phyloP scores from a whole-genome alignment of 1,139 yeast species.

The Debaryomyces singareniensis region DNA sequence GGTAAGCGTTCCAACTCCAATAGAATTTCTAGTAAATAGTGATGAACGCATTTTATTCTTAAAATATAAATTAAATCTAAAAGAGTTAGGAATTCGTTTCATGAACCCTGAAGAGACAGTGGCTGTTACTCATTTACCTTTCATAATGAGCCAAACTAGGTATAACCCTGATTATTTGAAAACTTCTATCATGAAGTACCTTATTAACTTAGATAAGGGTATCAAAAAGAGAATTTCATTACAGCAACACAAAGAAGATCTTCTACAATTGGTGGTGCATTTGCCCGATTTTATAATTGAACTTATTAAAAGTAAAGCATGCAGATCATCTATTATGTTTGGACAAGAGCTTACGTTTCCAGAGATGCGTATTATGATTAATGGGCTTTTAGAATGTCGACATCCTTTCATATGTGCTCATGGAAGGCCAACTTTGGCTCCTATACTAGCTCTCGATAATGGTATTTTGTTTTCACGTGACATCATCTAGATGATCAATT shows the following conservation, averaged over 20 bases:
- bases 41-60: conserved; percentile 25
- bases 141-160: conserved; percentile 16
- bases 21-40: conserved; percentile 14
- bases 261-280: conserved; percentile 13
- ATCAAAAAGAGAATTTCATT: conserved; percentile 11
- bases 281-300: conserved; percentile 48
- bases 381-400: conserved; percentile 38
- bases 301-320: conserved; percentile 55
- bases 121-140: conserved; percentile 34
- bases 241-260: conserved; percentile 6
- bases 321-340: conserved; percentile 68
- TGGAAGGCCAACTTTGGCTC: conserved; percentile 73
- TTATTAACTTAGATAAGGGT: conserved; percentile 30
- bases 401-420: conserved; percentile 83
- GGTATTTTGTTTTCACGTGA: too few species aligned
- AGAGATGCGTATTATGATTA: conserved; percentile 43
- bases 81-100: conserved; percentile 29
- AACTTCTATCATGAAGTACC: conserved; percentile 33
- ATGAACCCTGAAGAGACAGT: conserved; percentile 5
- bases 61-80: conserved; percentile 23
- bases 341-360: conserved; percentile 44
- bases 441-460: conserved; percentile 35
- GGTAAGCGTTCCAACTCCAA: conserved; percentile 7
- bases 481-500: too few species aligned
- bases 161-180: conserved; percentile 18